Evolutionary conservation across 2,329 filamentous ascomycete species (phyloP).

Genomic region (Capronia coronata): DNA sequence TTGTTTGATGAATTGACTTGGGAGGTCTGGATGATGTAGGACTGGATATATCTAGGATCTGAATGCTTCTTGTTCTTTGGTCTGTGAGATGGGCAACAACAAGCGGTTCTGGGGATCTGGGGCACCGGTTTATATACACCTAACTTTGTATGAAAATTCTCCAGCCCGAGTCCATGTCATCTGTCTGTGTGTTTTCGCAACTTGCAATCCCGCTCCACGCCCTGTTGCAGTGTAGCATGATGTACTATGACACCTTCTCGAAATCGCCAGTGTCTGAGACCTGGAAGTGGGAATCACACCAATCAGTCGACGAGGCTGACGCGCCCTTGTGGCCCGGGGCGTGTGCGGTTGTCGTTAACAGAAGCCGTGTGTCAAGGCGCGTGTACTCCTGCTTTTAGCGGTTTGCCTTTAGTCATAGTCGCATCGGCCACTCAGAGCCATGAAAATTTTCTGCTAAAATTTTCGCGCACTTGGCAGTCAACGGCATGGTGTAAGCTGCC

Average conservation of each 20-base stretch:
- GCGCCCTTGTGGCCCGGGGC: slow-evolving; percentile 14
- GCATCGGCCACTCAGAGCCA: slow-evolving; percentile 13
- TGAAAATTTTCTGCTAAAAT: slow-evolving; percentile 20
- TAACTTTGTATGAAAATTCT: slow-evolving; percentile 10
- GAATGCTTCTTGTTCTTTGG: slow-evolving; percentile 6
- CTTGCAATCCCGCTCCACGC: slow-evolving; percentile 6
- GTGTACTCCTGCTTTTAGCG: slow-evolving; percentile 26
- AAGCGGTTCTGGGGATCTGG: background rate
- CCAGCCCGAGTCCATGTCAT: background rate
- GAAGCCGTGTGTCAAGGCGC: slow-evolving; percentile 23
- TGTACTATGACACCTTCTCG: slow-evolving; percentile 1
- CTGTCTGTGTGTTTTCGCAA: too few species aligned
- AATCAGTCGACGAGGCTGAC: slow-evolving; percentile 14
- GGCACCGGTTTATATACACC: slow-evolving; percentile 18
- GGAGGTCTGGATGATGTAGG: background rate
- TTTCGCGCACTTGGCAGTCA: slow-evolving; percentile 23
- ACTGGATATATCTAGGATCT: too few species aligned
- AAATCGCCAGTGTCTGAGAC: slow-evolving; percentile 10
- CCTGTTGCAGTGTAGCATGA: slow-evolving; percentile 9
- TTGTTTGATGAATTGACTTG: background rate
- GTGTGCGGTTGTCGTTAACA: slow-evolving; percentile 24
- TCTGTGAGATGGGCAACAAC: slow-evolving; percentile 5
- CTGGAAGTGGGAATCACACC: slow-evolving; percentile 1
- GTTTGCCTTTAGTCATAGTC: slow-evolving; percentile 18
- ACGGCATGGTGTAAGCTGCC: slow-evolving; percentile 12